phyloP scores from a whole-genome alignment of 805 yeast species.

The Candida morakotiae region DNA sequence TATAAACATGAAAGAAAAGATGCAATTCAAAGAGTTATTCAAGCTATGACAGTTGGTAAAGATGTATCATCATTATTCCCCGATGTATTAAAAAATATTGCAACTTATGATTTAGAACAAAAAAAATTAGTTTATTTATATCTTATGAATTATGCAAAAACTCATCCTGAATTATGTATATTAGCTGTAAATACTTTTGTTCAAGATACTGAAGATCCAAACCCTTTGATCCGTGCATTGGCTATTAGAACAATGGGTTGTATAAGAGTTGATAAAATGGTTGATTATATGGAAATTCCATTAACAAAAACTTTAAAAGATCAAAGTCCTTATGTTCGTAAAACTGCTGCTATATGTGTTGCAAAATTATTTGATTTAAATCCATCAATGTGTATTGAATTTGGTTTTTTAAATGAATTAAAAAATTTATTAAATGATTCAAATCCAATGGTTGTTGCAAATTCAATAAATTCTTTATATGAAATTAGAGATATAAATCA shows the following conservation, averaged over 20 bases:
- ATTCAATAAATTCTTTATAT: slow-evolving; percentile 79
- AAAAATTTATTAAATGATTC: slow-evolving; percentile 71
- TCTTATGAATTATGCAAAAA: slow-evolving; percentile 94
- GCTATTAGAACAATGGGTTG: slow-evolving; percentile 99
- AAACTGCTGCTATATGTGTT: slow-evolving; percentile 96
- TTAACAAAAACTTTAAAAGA: slow-evolving; percentile 78
- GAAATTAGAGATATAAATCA: slow-evolving; percentile 75
- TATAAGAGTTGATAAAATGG: slow-evolving; percentile 90
- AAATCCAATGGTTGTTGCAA: slow-evolving; percentile 97
- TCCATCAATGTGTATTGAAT: slow-evolving; percentile 75
- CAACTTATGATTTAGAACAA: slow-evolving; percentile 94
- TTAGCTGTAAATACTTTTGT: slow-evolving; percentile 97
- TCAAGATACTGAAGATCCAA: slow-evolving; percentile 91
- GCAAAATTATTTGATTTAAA: slow-evolving; percentile 90
- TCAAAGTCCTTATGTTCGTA: slow-evolving; percentile 95
- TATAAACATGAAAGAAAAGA: slow-evolving; percentile 94
- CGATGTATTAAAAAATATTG: slow-evolving; percentile 91
- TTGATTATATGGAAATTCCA: slow-evolving; percentile 91
- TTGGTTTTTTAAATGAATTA: slow-evolving; percentile 74
- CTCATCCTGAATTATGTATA: slow-evolving; percentile 93
- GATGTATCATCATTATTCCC: slow-evolving; percentile 95
- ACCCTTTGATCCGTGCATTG: slow-evolving; percentile 91
- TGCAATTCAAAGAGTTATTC: slow-evolving; percentile 93
- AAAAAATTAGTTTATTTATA: slow-evolving; percentile 93
- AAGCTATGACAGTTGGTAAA: slow-evolving; percentile 97